Base-by-base conservation (phyloP, 2,329 filamentous ascomycete genomes). In the Xylariales sp. region DNA sequence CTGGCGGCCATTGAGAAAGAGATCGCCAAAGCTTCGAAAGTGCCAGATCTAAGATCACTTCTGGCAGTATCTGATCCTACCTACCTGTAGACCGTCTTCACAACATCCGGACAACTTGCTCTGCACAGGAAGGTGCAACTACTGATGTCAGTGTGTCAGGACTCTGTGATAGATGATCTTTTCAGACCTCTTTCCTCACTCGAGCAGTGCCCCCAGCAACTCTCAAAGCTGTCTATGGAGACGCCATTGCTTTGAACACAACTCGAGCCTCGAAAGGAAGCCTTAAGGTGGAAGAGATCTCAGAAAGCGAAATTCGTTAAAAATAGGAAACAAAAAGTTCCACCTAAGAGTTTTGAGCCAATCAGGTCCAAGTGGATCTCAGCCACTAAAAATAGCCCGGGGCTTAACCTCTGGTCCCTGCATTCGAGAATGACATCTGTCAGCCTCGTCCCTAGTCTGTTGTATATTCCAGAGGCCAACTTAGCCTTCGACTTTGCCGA, bases 1-100 rank as follows among this genome's bases (percentile, higher is more conserved):
- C 74, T 86, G 60, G 72, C 78, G 82, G 84, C 79, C 82, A 88
- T 78, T 64, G 76, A 64, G 54, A 51, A 73, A 71, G 70, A 70
- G 73, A 66, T 74, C 82, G 74, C 73, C 69, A 86, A 88, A 89
- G 87, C 87, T 93, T 93, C 87, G 87, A 93, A 86, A 86, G 86
- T 82, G 86, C 87, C 86, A 68, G 24, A 32, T 15, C 4, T 41
- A 31, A 19, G 10, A 22, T 12, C 10, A n/a, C 12, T 25, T 3
- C 19, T 21, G 6, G n/a, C n/a, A n/a, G n/a, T n/a, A n/a, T n/a
- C n/a, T n/a, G n/a, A n/a, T n/a, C n/a, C n/a, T n/a, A n/a, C n/a
- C n/a, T n/a, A n/a, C n/a, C n/a, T n/a, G n/a, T n/a, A n/a, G n/a
- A n/a, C n/a, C n/a, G n/a, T n/a, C n/a, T 36, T 21, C 18, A 20